Base-by-base conservation (phyloP, 352 stramenopile species). In the Pythium insidiosum region DNA sequence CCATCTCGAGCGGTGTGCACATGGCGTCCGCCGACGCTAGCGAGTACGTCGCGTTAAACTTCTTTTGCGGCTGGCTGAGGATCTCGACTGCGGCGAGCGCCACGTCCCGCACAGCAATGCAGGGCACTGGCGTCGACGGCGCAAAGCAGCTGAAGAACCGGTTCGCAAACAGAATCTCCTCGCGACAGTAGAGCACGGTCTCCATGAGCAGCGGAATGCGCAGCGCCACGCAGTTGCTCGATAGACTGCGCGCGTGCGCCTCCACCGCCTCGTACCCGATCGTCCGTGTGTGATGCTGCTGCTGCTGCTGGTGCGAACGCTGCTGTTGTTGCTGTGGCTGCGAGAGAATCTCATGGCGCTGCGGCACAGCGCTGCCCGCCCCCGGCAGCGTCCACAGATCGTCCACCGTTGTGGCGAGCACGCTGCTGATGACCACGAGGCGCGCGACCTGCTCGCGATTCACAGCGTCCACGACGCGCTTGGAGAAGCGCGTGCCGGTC, bases 131-230 rank as follows among this genome's bases (percentile, higher is more conserved):
- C 20, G 70, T 83, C 15, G 66, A 56, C 1, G 42, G 40, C 11
- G 37, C 47, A 24, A 85, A 85, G 41, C 68, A 82, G 19, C 70
- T 61, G 12, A 77, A 42, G 16, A 88, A 69, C 22, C 73, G 73
- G 20, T 67, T 73, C 3, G 70, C 74, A 31, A 79, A 90, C 23
- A 87, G 50, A 26, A 90, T 61, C 43, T 89, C 77, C 26, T 88
- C 74, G 18, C 72, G 77, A 41, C 74, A 87, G 41, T 84, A 80
- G 11, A 88, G 53, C 24, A 88, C 53, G 20, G 72, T 81, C 49
- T 90, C 77, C 77, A 90, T 88, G 31, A 88, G 56, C 20, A 87
- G 39, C 18, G 77, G 77, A 41, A 88, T 69, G 2, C 77, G 71
- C 15, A 90, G 53, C 37, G 57, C 68, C 21, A 90, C 64, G 55